Base-by-base conservation (phyloP, 2,329 filamentous ascomycete genomes). In the Geosmithia morbida region DNA sequence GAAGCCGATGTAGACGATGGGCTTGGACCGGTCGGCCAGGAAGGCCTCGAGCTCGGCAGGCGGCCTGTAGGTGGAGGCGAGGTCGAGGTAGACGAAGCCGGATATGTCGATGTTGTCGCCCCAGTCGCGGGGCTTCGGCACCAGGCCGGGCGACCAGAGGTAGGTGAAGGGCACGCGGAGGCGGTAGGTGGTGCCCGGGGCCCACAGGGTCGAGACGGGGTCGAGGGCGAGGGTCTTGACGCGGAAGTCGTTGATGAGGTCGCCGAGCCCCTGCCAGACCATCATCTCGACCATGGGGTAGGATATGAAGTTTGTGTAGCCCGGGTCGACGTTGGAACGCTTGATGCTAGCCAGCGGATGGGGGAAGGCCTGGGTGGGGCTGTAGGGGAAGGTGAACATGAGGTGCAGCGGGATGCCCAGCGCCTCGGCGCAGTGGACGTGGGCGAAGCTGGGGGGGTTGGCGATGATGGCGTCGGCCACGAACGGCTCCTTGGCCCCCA, bases 301-400 rank as follows among this genome's bases (percentile, higher is more conserved):
- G 2, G 78, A 83, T 59, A 90, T 86, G 57, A 86, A 87, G 61
- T 90, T 92, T 13, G 81, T 79, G 57, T 86, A 85, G 18, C 77
- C 78, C 1, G 75, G 70, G 54, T 88, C 83, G 8, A 87, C 75
- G 52, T 87, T 86, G 16, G 74, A 79, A 50, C 74, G 74, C 56
- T 82, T 85, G 61, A 90, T 82, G 56, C 79, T 87, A 10, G 85
- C 84, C 45, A 90, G 61, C 0, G 86, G 85, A 58, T 90, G 85
- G 0, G 85, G 83, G 52, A 90, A 90, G 0, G 77, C 72, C 48
- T 80, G 74, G 0, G 85, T 89, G 0, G 85, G 83, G 0, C 79
- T 85, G 56, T 86, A 89, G 0, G 85, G 85, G 49, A 89, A 83
- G 50, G 88, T 95, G 60, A 95, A 95, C 82, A 94, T 92, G 51